Conservation (phyloP, 352 stramenopile species). For the Phytophthora europaea region DNA sequence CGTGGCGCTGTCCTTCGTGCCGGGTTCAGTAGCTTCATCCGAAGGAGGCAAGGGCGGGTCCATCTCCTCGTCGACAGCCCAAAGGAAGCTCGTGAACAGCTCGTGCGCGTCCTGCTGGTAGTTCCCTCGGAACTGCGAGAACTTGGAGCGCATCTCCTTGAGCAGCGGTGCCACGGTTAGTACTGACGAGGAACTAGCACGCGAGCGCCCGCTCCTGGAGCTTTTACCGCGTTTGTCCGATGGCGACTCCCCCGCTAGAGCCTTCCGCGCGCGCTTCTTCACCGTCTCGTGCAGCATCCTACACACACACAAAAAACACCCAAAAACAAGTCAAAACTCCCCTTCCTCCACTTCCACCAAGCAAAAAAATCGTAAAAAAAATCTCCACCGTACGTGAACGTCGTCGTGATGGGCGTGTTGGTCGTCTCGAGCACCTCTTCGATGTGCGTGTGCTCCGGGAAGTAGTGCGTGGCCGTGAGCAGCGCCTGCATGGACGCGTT, state of each 20-base stretch:
- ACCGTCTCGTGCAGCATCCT: slow-evolving; percentile 72
- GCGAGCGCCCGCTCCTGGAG: slow-evolving; percentile 29
- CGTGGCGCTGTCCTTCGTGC: slow-evolving; percentile 21
- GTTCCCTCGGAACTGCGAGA: slow-evolving; percentile 94
- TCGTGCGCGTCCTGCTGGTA: slow-evolving; percentile 98
- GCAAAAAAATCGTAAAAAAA: background rate
- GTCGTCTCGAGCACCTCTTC: slow-evolving; percentile 69
- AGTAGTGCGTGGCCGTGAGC: slow-evolving; percentile 88
- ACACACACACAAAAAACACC: background rate
- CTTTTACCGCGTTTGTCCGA: slow-evolving; percentile 28
- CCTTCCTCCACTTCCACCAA: background rate
- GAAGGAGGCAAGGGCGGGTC: slow-evolving; percentile 43
- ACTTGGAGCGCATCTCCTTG: slow-evolving; percentile 82
- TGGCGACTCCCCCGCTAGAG: slow-evolving; percentile 25
- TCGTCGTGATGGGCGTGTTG: slow-evolving; percentile 90
- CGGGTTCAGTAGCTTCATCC: slow-evolving; percentile 11
- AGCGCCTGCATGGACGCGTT: slow-evolving; percentile 93
- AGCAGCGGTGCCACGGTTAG: slow-evolving; percentile 70
- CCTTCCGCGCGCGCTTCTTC: slow-evolving; percentile 58
- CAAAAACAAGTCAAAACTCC: background rate
- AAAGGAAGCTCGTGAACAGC: slow-evolving; percentile 94
- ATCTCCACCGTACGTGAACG: slow-evolving; percentile 58
- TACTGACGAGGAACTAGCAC: slow-evolving; percentile 49
- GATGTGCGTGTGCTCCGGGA: slow-evolving; percentile 60
- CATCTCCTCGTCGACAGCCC: slow-evolving; percentile 81